Base-by-base conservation (phyloP, 495 filamentous ascomycete species). In the Tetracladium marchalianum region DNA sequence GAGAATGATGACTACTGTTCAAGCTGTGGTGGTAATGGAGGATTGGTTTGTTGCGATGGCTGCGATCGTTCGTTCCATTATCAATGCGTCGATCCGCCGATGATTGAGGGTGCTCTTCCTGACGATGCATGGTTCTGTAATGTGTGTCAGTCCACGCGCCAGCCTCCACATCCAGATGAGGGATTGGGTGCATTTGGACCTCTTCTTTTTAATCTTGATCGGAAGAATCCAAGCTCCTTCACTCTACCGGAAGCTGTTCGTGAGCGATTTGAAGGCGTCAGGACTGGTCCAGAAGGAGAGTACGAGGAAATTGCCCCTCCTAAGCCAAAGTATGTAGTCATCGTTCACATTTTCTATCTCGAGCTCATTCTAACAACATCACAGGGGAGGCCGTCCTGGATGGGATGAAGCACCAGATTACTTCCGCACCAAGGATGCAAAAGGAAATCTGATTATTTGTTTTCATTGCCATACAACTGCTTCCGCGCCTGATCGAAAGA, bases 1-100 rank as follows among this genome's bases (percentile, higher is more conserved):
- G 84, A 93, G 40, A 95, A 95, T 59, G 84, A 87, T 52, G 92
- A 98, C 54, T 78, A 81, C 55, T 98, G 92, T 65, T 73, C 76
- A 40, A 73, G 87, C 9, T 98, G 92, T 64, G 77, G 81, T 53
- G 78, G 80, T 35, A 81, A 76, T 43, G 92, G 92, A n/a, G 72
- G 82, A 43, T 69, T 98, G 19, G 67, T 97, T 47, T 95, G 90
- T 66, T 98, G 92, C 62, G 92, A 97, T 62, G 83, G 82, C 39
- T 98, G 92, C 67, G 72, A 76, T 13, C 78, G 83, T 38, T 84
- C 87, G 0, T 95, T 88, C 64, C 92, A 98, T 62, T 87, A 88
- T 57, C 68, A 69, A 37, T 98, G 92, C 61, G 68, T 88, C 37
- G 80, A 90, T 56, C 89, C 90, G 44, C 84, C 87, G 5, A 65